Conservation (phyloP, 495 filamentous ascomycete species). For the Aspergillus sclerotioniger region DNA sequence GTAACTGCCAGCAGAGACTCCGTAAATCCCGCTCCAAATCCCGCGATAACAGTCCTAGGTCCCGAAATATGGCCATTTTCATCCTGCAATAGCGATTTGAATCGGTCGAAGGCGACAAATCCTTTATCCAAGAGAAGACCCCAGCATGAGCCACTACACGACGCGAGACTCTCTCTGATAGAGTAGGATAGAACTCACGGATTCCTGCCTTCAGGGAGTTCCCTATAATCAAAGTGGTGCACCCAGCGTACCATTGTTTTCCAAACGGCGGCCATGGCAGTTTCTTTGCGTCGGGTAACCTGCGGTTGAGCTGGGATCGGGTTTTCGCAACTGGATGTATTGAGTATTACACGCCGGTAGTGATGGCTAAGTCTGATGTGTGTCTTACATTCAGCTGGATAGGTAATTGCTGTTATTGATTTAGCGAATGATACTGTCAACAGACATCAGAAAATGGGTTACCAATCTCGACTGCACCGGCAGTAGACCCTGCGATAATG, state of each 20-base stretch:
- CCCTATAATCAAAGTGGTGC: conserved; percentile 93
- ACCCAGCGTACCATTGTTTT: conserved; percentile 93
- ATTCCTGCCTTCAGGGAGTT: conserved; percentile 96
- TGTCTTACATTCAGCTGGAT: conserved; percentile 86
- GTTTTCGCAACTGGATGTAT: conserved; percentile 77
- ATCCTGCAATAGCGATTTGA: conserved; percentile 80
- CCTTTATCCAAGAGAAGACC: conserved; percentile 45
- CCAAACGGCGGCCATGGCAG: conserved; percentile 97
- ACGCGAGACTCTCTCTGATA: background rate
- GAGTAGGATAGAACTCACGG: conserved; percentile 51
- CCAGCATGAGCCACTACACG: conserved; percentile 11
- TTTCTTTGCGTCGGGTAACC: conserved; percentile 75
- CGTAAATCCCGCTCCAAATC: conserved; percentile 91
- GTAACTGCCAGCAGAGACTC: conserved; percentile 93
- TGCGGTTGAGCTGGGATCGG: conserved; percentile 86
- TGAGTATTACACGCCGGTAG: conserved; percentile 18
- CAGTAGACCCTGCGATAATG: conserved; percentile 82
- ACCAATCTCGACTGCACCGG: conserved; percentile 95
- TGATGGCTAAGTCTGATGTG: background rate
- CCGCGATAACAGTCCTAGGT: conserved; percentile 85
- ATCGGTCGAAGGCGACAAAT: conserved; percentile 94
- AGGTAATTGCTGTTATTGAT: conserved; percentile 74
- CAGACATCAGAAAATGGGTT: conserved; percentile 16
- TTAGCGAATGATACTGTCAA: background rate
- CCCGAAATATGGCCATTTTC: conserved; percentile 86